A percentile compares a stretch with the other conserved stretches of the same genome.
phyloP scores from a whole-genome alignment of 106 monocot genomes.

The Allium cepa region DNA sequence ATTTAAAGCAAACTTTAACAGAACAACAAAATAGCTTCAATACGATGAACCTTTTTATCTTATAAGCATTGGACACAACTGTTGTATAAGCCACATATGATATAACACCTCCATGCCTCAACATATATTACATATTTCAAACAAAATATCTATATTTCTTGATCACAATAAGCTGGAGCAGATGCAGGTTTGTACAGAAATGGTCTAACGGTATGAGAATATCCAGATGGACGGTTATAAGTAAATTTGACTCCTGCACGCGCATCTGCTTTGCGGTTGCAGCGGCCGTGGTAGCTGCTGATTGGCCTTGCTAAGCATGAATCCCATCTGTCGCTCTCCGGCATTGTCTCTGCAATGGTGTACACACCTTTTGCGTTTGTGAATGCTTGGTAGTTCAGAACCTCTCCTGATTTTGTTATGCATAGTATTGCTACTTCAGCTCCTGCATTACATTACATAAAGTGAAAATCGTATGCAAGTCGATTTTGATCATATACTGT shows the following conservation, averaged over 20 bases:
- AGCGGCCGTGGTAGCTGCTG: slow-evolving; percentile 38
- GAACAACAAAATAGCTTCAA: no score
- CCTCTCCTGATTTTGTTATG: slow-evolving; percentile 85
- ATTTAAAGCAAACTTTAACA: no score
- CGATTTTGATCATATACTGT: no score
- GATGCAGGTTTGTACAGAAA: slow-evolving; percentile 43
- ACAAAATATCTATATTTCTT: neutral
- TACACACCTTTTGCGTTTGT: slow-evolving; percentile 67
- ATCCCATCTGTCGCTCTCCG: slow-evolving; percentile 69
- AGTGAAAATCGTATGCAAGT: no score
- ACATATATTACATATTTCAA: no score
- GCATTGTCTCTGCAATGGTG: slow-evolving; percentile 80
- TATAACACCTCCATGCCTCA: no score
- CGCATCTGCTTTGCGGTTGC: slow-evolving; percentile 34
- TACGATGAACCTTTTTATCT: no score
- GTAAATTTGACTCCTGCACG: slow-evolving; percentile 46
- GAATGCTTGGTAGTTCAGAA: slow-evolving; percentile 87
- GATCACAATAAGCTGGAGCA: slow-evolving; percentile 34
- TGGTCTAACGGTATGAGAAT: slow-evolving; percentile 28
- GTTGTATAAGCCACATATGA: no score
- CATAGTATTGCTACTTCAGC: slow-evolving; percentile 88
- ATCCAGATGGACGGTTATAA: slow-evolving; percentile 40
- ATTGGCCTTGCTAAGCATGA: slow-evolving; percentile 52
- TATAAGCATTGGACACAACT: no score
- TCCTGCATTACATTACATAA: slow-evolving; percentile 23